phyloP scores from a whole-genome alignment of 345 rosid genomes.

The Eutrema heterophyllum region DNA sequence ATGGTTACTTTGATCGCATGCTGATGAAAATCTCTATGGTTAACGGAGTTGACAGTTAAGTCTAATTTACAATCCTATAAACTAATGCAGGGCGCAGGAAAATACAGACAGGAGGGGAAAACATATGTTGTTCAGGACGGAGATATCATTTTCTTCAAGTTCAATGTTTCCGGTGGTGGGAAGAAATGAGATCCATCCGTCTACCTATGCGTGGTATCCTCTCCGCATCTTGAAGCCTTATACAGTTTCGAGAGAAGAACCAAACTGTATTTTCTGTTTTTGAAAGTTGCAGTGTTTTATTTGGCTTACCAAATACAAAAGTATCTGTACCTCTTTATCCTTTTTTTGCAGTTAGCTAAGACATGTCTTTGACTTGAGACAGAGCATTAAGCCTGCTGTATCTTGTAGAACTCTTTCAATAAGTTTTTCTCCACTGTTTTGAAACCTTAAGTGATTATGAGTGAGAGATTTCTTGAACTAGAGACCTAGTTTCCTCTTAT shows the following conservation, averaged over 20 bases:
- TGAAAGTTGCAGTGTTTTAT: conserved; percentile 16
- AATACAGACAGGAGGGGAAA: conserved; percentile 92
- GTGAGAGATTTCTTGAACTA: background rate
- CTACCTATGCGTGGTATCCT: conserved; percentile 13
- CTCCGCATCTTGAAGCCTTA: conserved; percentile 15
- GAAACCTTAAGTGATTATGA: background rate
- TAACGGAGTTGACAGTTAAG: background rate
- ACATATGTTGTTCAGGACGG: conserved; percentile 93
- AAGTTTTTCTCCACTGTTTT: background rate
- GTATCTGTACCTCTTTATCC: conserved; percentile 10
- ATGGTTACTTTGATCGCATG: background rate
- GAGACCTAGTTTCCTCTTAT: background rate
- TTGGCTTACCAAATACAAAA: conserved; percentile 2
- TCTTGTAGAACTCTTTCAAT: conserved; percentile 11
- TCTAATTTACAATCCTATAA: background rate
- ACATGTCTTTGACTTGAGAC: conserved; percentile 13
- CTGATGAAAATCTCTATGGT: background rate
- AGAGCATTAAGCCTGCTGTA: conserved; percentile 9
- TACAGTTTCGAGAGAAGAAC: conserved; percentile 15
- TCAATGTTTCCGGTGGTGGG: conserved; percentile 95
- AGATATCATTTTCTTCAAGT: conserved; percentile 92
- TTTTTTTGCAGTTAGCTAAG: conserved; percentile 19
- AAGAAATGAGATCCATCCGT: conserved; percentile 59
- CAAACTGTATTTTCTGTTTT: conserved; percentile 12
- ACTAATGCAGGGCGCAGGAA: conserved; percentile 74